These are phyloP conservation scores for Chlorophyllum brunneum DNA, from an alignment of 768 basidiomycete species.

Conservation along the genomic window DNA sequence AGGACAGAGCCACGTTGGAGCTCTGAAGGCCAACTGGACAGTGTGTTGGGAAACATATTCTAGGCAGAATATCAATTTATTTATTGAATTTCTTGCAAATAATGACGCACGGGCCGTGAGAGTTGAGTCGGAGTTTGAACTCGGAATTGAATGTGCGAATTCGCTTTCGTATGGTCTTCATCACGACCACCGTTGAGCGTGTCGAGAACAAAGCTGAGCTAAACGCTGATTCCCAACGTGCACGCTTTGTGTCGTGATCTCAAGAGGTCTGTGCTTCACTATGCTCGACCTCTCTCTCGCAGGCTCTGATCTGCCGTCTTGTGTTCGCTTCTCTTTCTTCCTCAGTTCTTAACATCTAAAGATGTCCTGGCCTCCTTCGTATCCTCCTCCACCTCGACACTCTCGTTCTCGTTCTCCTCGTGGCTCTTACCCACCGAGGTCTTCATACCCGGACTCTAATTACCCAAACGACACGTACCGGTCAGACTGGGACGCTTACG, in stretches of 20 bases:
- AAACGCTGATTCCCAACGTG: conserved; percentile 30
- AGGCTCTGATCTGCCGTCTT: conserved; percentile 70
- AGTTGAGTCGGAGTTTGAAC: conserved; percentile 43
- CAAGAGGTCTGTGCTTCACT: conserved; percentile 92
- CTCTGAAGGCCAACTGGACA: conserved; percentile 35
- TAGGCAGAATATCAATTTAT: conserved; percentile 22
- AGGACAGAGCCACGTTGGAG: no score
- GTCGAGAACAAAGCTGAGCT: conserved; percentile 20
- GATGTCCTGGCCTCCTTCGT: conserved; percentile 77
- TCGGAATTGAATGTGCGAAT: conserved; percentile 16
- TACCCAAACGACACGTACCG: conserved; percentile 58
- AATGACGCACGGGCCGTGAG: conserved; percentile 30
- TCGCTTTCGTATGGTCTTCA: conserved; percentile 31
- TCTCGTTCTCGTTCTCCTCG: conserved; percentile 85
- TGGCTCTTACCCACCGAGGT: conserved; percentile 48
- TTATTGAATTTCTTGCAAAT: background rate
- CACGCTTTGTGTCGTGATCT: conserved; percentile 52
- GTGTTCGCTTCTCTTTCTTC: conserved; percentile 50
- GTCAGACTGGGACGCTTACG: conserved; percentile 66
- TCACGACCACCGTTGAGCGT: conserved; percentile 59
- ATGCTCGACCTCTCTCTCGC: conserved; percentile 80
- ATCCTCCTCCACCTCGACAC: conserved; percentile 69
- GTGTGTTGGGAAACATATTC: conserved; percentile 51
- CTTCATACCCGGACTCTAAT: conserved; percentile 50
- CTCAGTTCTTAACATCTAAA: conserved; percentile 51